Evolutionary conservation across 345 rosid genomes (phyloP).

Genomic region (Sisymbrium irio): DNA sequence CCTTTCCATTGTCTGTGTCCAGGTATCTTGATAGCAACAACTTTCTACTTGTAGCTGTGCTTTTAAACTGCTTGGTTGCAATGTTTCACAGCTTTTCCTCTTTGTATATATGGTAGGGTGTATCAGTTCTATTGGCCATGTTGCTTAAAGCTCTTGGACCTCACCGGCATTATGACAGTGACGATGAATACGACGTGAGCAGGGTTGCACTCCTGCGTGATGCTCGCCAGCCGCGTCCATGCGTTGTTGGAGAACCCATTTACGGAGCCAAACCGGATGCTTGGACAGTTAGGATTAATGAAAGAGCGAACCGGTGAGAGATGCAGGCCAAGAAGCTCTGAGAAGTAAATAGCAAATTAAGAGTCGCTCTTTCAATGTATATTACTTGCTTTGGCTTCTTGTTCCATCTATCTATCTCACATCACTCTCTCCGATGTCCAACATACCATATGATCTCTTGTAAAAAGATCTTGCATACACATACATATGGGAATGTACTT

Average conservation of each 20-base stretch:
- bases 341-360: not conserved
- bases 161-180: slow-evolving; percentile 62
- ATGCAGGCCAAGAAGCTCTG: slow-evolving; percentile 3
- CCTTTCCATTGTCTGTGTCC: slow-evolving; percentile 62
- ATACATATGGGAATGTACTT: not conserved
- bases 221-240: slow-evolving; percentile 51
- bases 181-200: slow-evolving; percentile 59
- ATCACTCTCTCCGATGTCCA: not conserved
- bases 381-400: not conserved
- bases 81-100: not conserved
- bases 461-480: not conserved
- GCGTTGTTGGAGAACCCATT: slow-evolving; percentile 64
- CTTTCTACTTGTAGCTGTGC: not conserved
- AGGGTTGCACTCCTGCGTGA: slow-evolving; percentile 65
- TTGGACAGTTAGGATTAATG: slow-evolving; percentile 52
- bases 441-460: not conserved
- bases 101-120: slow-evolving; percentile 46
- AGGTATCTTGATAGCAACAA: slow-evolving; percentile 41
- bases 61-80: not conserved
- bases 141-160: slow-evolving; percentile 78
- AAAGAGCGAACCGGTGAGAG: slow-evolving; percentile 41
- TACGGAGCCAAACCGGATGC: slow-evolving; percentile 52
- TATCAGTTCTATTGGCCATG: slow-evolving; percentile 59
- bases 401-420: not conserved
- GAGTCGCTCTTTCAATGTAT: not conserved